A percentile compares a stretch with the other conserved stretches of the same genome.
Conservation (phyloP, 139 green algal species). For the Astrephomene gubernaculifera region DNA sequence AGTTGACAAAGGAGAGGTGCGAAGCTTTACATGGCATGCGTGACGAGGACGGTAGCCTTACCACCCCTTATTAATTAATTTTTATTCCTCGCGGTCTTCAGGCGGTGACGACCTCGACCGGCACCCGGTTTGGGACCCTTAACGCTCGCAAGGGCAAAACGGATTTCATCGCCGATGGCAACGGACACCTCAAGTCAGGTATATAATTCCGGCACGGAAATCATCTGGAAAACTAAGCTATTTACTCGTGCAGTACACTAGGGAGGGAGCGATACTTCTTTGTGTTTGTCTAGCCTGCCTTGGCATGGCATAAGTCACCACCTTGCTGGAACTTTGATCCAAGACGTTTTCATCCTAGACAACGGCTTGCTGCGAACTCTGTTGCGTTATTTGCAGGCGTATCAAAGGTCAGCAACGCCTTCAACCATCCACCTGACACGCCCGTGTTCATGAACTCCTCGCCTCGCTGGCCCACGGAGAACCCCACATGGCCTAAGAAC, state of each 20-base stretch:
- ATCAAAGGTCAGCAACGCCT: slow-evolving; percentile 42
- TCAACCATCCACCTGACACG: slow-evolving; percentile 16
- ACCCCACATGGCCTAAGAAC: slow-evolving; percentile 21
- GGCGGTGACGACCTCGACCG: slow-evolving; percentile 2
- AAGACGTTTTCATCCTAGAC: no score
- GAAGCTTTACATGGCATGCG: background rate
- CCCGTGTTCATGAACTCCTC: slow-evolving; percentile 26
- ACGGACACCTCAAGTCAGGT: slow-evolving; percentile 54
- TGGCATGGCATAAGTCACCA: no score
- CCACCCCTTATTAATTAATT: background rate
- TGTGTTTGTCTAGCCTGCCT: no score
- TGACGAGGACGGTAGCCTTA: no score
- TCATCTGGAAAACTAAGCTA: no score
- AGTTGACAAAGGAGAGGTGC: slow-evolving; percentile 12
- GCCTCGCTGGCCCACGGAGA: slow-evolving; percentile 50
- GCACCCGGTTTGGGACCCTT: slow-evolving; percentile 53
- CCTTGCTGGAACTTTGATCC: no score
- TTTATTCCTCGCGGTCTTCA: background rate
- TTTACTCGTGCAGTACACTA: no score
- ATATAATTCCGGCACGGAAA: no score
- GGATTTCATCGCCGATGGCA: slow-evolving; percentile 60
- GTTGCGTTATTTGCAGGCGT: no score
- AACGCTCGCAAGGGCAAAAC: slow-evolving; percentile 29
- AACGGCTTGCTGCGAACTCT: no score
- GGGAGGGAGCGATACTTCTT: no score